phyloP scores from a whole-genome alignment of 2,329 filamentous ascomycete genomes.

The Periconia digitata region DNA sequence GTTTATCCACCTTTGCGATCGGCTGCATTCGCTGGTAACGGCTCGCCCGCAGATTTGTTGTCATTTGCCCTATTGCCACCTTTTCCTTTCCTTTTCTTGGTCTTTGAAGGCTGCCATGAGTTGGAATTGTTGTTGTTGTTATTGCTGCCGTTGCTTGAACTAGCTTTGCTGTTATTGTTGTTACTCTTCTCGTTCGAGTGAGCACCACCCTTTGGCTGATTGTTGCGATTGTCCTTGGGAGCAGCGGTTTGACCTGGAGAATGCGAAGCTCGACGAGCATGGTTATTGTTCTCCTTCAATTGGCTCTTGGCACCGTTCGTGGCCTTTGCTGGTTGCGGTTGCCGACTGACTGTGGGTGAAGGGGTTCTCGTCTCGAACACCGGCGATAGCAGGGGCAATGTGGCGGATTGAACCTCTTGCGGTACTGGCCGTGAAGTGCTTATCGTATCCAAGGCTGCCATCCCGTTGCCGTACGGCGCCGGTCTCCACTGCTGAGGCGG shows the following conservation, averaged over 20 bases:
- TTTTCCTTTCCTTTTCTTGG: slow-evolving; percentile 30
- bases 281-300: slow-evolving; percentile 28
- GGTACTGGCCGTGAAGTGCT: slow-evolving; percentile 49
- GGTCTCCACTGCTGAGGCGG: slow-evolving; percentile 34
- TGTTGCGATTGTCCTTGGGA: slow-evolving; percentile 26
- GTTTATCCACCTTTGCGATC: slow-evolving; percentile 50
- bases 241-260: slow-evolving; percentile 16
- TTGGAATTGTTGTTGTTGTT: slow-evolving; percentile 6
- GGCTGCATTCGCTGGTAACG: slow-evolving; percentile 46
- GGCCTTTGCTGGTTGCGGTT: slow-evolving; percentile 29
- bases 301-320: slow-evolving; percentile 32
- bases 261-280: slow-evolving; percentile 31
- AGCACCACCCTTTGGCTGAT: slow-evolving; percentile 24
- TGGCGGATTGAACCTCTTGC: slow-evolving; percentile 41
- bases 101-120: slow-evolving; percentile 25
- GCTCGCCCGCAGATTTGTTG: slow-evolving; percentile 41
- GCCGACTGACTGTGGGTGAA: slow-evolving; percentile 63
- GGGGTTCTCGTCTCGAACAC: slow-evolving; percentile 74
- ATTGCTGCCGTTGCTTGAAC: slow-evolving; percentile 1
- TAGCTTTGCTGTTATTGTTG: slow-evolving; percentile 15
- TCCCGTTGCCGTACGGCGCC: slow-evolving; percentile 30
- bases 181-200: slow-evolving; percentile 26
- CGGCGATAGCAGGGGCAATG: slow-evolving; percentile 63
- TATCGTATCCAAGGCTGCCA: slow-evolving; percentile 35
- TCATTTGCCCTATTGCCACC: slow-evolving; percentile 29